These are phyloP conservation scores for Lachnellula cervina DNA, from an alignment of 2,329 filamentous ascomycete genomes.

Conservation along the genomic window DNA sequence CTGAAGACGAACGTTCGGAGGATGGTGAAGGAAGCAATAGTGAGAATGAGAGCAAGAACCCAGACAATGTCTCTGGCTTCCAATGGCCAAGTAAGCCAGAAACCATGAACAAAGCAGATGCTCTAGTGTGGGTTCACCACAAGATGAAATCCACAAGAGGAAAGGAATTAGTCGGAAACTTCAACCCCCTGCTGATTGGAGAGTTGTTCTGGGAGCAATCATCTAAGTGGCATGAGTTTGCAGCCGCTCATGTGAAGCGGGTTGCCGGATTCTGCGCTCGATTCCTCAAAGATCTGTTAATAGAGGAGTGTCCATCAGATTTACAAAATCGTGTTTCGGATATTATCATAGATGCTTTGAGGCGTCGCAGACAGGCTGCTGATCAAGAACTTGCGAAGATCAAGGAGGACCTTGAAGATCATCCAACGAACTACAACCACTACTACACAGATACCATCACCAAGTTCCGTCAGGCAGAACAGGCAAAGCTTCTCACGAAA, in stretches of 20 bases:
- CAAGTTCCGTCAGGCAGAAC: slow-evolving; percentile 14
- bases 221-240: slow-evolving; percentile 31
- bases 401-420: slow-evolving; percentile 25
- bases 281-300: slow-evolving; percentile 20
- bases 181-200: slow-evolving; percentile 36
- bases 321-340: slow-evolving; percentile 15
- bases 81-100: not conserved
- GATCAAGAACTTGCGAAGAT: slow-evolving; percentile 27
- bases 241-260: slow-evolving; percentile 20
- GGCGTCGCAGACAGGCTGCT: slow-evolving; percentile 12
- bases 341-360: slow-evolving; percentile 17
- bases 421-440: slow-evolving; percentile 35
- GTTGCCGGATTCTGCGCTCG: slow-evolving; percentile 15
- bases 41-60: slow-evolving; percentile 15
- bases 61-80: not conserved
- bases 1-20: slow-evolving; percentile 8
- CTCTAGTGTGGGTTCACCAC: slow-evolving; percentile 21
- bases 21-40: slow-evolving; percentile 2
- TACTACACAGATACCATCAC: slow-evolving; percentile 32
- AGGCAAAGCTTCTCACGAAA: not conserved
- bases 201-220: slow-evolving; percentile 39
- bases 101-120: slow-evolving; percentile 16
- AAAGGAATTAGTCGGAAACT: slow-evolving; percentile 35
- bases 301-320: slow-evolving; percentile 19
- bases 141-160: slow-evolving; percentile 22